Conservation (phyloP, 495 filamentous ascomycete genomes). For the Mytilinidion resinicola region DNA sequence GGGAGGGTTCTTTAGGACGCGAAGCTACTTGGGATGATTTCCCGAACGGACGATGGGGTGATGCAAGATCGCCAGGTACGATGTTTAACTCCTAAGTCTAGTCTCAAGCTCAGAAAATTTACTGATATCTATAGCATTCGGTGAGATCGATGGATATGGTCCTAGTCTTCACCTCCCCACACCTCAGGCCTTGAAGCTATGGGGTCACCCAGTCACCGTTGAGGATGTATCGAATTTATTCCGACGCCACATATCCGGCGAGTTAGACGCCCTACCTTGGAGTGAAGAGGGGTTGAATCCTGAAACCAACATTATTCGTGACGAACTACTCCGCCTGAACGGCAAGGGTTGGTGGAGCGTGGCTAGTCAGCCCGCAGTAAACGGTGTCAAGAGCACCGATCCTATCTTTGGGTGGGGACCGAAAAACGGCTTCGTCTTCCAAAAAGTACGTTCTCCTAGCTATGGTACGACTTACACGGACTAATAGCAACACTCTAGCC, state of each 20-base stretch:
- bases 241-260: slow-evolving; percentile 67
- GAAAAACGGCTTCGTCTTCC: slow-evolving; percentile 87
- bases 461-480: neutral
- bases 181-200: slow-evolving; percentile 69
- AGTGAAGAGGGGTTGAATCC: slow-evolving; percentile 81
- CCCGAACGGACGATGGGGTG: slow-evolving; percentile 95
- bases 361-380: slow-evolving; percentile 92
- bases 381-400: slow-evolving; percentile 69
- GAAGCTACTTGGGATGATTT: slow-evolving; percentile 99
- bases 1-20: slow-evolving; percentile 79
- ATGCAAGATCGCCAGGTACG: slow-evolving; percentile 50
- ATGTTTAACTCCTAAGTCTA: neutral
- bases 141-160: slow-evolving; percentile 94
- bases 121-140: slow-evolving; percentile 68
- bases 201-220: slow-evolving; percentile 65
- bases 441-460: slow-evolving; percentile 51
- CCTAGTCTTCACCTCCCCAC: slow-evolving; percentile 78
- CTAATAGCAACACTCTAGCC: slow-evolving; percentile 38
- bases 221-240: slow-evolving; percentile 75
- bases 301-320: slow-evolving; percentile 74
- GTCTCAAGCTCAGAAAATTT: neutral
- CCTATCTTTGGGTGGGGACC: slow-evolving; percentile 92
- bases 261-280: slow-evolving; percentile 79
- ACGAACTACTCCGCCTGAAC: slow-evolving; percentile 68
- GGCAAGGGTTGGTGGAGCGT: slow-evolving; percentile 90